Conservation (phyloP, 106 monocot species). For the Gastrodia elata region DNA sequence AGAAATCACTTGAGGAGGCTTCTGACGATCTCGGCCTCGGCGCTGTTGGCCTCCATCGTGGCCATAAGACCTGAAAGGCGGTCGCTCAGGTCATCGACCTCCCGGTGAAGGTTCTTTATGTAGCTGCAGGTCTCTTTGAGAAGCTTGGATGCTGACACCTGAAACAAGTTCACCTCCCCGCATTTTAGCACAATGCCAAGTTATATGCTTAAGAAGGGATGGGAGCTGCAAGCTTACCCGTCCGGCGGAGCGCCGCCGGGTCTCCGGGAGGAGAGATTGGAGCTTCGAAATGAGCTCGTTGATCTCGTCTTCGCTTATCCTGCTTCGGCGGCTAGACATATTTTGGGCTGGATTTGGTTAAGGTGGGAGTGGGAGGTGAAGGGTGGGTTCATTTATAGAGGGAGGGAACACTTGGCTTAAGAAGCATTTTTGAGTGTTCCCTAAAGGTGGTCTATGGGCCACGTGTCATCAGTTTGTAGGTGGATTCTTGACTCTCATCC, state of each 20-base stretch:
- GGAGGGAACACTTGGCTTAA: too few relatives aligned
- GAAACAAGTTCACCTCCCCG: neutral
- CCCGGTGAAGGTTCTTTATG: constrained; percentile 80
- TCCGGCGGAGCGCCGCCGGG: constrained; percentile 37
- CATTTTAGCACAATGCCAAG: neutral
- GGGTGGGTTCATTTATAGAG: constrained; percentile 7
- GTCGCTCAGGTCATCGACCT: constrained; percentile 86
- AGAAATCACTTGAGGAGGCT: constrained; percentile 56
- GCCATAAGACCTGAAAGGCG: constrained; percentile 61
- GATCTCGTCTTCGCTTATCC: constrained; percentile 64
- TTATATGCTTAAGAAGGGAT: neutral
- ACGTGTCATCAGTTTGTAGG: too few relatives aligned
- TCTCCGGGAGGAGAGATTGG: constrained; percentile 58
- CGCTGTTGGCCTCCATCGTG: constrained; percentile 60
- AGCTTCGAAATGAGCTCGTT: constrained; percentile 75
- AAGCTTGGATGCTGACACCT: constrained; percentile 65
- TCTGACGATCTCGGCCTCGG: constrained; percentile 70
- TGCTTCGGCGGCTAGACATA: constrained; percentile 37
- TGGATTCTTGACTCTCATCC: neutral
- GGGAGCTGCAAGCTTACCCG: constrained; percentile 21
- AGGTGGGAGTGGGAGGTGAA: constrained; percentile 13
- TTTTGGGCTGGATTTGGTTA: neutral
- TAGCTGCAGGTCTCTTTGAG: constrained; percentile 93
- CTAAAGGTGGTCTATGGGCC: neutral
- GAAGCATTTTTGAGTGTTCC: neutral